Percentiles rank a stretch among this genome's conserved stretches.
phyloP scores from a whole-genome alignment of 2,329 filamentous ascomycete species.

The Claviceps sp. region DNA sequence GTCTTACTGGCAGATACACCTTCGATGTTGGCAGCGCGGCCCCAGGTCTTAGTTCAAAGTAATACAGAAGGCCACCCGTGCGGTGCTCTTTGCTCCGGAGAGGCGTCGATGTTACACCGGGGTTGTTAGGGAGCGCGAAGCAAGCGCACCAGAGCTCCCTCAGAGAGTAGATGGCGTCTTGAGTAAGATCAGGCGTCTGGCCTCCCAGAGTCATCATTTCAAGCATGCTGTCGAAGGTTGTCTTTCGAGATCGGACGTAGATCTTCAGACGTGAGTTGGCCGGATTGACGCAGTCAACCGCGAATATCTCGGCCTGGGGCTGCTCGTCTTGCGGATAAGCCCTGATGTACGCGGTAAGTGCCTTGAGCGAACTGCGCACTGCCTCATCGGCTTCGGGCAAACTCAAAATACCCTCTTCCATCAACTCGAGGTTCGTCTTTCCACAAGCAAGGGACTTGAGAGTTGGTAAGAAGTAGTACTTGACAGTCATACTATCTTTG shows the following conservation, averaged over 20 bases:
- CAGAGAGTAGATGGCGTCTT: background rate
- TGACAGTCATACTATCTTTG: background rate
- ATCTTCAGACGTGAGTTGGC: conserved; percentile 21
- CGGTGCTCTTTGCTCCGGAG: conserved; percentile 14
- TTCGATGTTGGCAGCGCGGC: conserved; percentile 14
- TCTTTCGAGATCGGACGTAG: conserved; percentile 19
- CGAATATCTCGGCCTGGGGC: conserved; percentile 15
- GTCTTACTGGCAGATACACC: conserved; percentile 21
- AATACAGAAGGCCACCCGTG: conserved; percentile 21
- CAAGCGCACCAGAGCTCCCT: background rate
- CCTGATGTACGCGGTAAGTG: background rate
- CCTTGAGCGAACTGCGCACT: conserved; percentile 1
- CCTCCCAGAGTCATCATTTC: conserved; percentile 14
- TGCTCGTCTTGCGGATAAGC: background rate
- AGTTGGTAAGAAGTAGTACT: background rate
- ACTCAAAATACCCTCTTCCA: background rate
- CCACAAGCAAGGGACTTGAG: background rate
- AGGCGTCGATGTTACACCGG: background rate
- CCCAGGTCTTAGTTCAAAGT: conserved; percentile 16
- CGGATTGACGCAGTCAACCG: conserved; percentile 18
- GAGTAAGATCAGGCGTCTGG: conserved; percentile 2
- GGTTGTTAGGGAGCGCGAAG: background rate
- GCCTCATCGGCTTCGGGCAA: background rate
- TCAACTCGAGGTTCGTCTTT: background rate
- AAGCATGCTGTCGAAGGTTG: conserved; percentile 15